Evolutionary conservation across 73 alveolate genomes (phyloP).

Genomic region (Durusdinium trenchii): DNA sequence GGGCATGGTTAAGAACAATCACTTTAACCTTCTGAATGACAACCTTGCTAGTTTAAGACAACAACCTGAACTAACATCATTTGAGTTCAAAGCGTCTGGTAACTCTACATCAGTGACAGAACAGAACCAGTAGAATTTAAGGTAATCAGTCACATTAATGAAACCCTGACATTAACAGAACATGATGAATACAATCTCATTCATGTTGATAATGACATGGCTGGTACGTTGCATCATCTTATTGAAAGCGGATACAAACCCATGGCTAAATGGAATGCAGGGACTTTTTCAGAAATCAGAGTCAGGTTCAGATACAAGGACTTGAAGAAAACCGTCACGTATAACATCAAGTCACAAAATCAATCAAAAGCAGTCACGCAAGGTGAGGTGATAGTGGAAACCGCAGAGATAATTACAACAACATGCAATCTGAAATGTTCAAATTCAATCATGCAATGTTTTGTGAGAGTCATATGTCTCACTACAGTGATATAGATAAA

Average conservation of each 20-base stretch:
- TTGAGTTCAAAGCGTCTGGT: neutral
- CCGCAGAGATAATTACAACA: conserved; percentile 1
- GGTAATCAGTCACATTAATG: neutral
- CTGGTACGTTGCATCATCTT: neutral
- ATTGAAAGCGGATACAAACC: conserved; percentile 3
- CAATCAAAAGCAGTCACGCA: neutral
- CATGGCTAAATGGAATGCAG: neutral
- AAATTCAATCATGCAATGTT: neutral
- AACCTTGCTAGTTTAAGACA: neutral
- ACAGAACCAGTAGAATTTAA: neutral
- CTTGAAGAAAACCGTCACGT: neutral
- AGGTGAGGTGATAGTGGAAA: neutral
- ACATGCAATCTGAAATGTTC: neutral
- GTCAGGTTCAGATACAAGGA: neutral
- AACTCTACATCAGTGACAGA: conserved; percentile 26
- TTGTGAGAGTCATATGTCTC: neutral
- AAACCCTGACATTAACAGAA: neutral
- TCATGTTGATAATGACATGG: conserved; percentile 36
- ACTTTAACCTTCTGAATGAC: neutral
- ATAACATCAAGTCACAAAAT: neutral
- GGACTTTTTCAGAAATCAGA: neutral
- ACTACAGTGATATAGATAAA: neutral
- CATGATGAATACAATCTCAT: conserved; percentile 18
- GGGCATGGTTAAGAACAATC: conserved; percentile 25
- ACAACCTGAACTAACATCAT: neutral